phyloP scores from a whole-genome alignment of 495 filamentous ascomycete species.

The Lasiosphaeriaceae sp. region DNA sequence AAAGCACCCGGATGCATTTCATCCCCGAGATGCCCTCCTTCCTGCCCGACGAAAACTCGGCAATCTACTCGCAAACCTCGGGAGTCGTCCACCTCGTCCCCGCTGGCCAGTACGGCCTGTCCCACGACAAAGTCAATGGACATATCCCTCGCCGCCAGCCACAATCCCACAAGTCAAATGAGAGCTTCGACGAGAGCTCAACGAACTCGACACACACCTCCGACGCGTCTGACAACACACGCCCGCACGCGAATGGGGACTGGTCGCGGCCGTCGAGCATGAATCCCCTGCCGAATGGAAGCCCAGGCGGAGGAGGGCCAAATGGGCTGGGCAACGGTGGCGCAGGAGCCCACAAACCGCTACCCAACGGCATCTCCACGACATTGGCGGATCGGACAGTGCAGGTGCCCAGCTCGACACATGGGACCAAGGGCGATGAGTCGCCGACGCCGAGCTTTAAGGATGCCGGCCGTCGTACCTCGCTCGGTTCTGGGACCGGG shows the following conservation, averaged over 20 bases:
- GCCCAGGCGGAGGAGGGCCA: constrained; percentile 10
- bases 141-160: constrained; percentile 23
- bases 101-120: constrained; percentile 27
- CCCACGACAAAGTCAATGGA: constrained; percentile 27
- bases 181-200: constrained; percentile 34
- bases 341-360: constrained; percentile 13
- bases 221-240: constrained; percentile 22
- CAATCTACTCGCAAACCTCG: constrained; percentile 40
- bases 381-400: constrained; percentile 22
- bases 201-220: constrained; percentile 31
- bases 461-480: constrained; percentile 18
- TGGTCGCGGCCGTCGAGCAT: constrained; percentile 22
- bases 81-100: constrained; percentile 31
- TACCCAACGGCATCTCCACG: constrained; percentile 16
- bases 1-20: constrained; percentile 11
- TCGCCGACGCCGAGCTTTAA: constrained; percentile 4
- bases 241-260: constrained; percentile 17
- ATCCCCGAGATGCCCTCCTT: constrained; percentile 55
- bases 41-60: constrained; percentile 47
- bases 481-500: constrained; percentile 26
- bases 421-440: constrained; percentile 4
- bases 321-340: constrained; percentile 9
- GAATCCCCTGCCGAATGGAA: constrained; percentile 23
- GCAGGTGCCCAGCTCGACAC: not conserved
- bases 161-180: constrained; percentile 30